Evolutionary conservation across 345 rosid species (phyloP).

Genomic region (Eucalyptus erythrocorys): DNA sequence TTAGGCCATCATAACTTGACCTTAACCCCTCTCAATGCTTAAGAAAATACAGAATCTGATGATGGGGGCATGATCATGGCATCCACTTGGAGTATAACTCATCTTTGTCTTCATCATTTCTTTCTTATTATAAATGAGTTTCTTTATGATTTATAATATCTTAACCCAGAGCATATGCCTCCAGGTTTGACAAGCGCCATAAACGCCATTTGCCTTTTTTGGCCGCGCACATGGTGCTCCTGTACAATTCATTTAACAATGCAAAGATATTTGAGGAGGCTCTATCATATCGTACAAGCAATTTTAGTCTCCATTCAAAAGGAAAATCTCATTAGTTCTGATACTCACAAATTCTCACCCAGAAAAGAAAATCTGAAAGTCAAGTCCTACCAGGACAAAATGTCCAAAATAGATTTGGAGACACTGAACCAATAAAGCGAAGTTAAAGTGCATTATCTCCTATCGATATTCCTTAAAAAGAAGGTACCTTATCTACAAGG

Average conservation of each 20-base stretch:
- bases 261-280: not conserved
- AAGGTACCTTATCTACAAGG: conserved; percentile 25
- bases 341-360: not conserved
- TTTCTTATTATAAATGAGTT: not conserved
- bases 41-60: not conserved
- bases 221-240: not conserved
- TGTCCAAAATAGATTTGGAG: not conserved
- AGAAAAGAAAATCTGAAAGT: not conserved
- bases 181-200: not conserved
- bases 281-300: not conserved
- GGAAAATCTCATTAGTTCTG: not conserved
- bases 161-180: not conserved
- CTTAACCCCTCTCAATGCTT: not conserved
- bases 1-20: not conserved
- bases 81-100: not conserved
- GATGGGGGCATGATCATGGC: not conserved
- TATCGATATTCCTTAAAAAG: conserved; percentile 7
- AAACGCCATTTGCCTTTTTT: not conserved
- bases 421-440: not conserved
- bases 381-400: not conserved
- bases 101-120: not conserved
- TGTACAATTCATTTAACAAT: not conserved
- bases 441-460: not conserved
- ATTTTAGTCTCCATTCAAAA: not conserved
- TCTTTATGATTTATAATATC: not conserved